Evolutionary conservation across 2,329 filamentous ascomycete species (phyloP), one percentile per base, ranked within the genome.

Genomic region (Orbilia javanica): DNA sequence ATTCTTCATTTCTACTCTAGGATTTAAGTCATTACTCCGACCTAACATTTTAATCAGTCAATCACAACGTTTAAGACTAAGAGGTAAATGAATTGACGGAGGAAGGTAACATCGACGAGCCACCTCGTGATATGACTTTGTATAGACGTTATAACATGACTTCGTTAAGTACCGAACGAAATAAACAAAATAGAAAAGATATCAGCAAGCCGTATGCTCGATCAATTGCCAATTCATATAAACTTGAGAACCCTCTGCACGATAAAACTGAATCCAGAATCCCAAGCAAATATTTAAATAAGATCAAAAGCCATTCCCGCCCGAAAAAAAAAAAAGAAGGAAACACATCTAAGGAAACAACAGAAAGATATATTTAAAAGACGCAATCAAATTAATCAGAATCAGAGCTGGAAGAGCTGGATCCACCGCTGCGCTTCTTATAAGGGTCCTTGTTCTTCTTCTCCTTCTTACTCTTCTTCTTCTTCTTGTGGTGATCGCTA

Each of bases 401-500:
- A 18, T 64, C 62, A 15, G 60, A 44, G n/a, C 11, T 15, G 36
- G 11, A 34, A 34, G 31, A 65, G 3, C n/a, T n/a, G n/a, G n/a
- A n/a, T n/a, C n/a, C 25, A 13, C 50, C 57, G 57, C 53, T 46
- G 46, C 44, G 46, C 13, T 50, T 65, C 44, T 73, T 65, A n/a
- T n/a, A n/a, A n/a, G n/a, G 36, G 36, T 39, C 36, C 29, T 69
- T 62, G 10, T 80, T 42, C 66, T 80, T 80, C 70, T 79, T 80
- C 7, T 80, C 53, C 48, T 80, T 79, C 79, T 81, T 80, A 15
- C 80, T 57, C 70, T 79, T 79, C 62, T 65, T 81, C 20, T 80
- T 73, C 34, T 81, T 80, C 73, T 80, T 81, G 18, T 80, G 34
- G 65, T 86, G 86, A 82, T 86, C 82, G 83, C 87, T 86, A 5